phyloP scores from a whole-genome alignment of 495 filamentous ascomycete genomes.

The Daldinia loculata region DNA sequence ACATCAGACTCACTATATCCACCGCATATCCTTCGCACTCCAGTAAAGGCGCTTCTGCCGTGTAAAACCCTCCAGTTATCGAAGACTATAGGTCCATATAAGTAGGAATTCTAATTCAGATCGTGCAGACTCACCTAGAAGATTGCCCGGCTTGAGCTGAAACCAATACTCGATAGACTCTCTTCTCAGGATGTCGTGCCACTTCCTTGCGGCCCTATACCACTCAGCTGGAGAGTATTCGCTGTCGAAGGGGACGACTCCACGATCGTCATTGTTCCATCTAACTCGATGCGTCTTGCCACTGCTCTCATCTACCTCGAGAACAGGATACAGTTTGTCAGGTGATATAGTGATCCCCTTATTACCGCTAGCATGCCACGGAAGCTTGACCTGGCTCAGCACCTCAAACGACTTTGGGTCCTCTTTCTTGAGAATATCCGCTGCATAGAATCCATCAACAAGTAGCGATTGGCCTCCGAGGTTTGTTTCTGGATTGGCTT shows the following conservation, averaged over 20 bases:
- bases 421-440: slow-evolving; percentile 60
- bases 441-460: slow-evolving; percentile 84
- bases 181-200: slow-evolving; percentile 66
- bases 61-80: slow-evolving; percentile 97
- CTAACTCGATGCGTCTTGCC: slow-evolving; percentile 70
- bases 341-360: slow-evolving; percentile 80
- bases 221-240: slow-evolving; percentile 60
- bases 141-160: slow-evolving; percentile 78
- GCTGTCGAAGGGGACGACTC: slow-evolving; percentile 58
- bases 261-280: slow-evolving; percentile 93
- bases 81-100: slow-evolving; percentile 67
- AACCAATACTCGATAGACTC: slow-evolving; percentile 71
- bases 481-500: slow-evolving; percentile 13
- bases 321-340: slow-evolving; percentile 68
- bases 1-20: slow-evolving; percentile 74
- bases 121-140: slow-evolving; percentile 67
- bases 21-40: slow-evolving; percentile 86
- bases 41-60: slow-evolving; percentile 80
- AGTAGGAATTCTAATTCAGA: slow-evolving; percentile 13
- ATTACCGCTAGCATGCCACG: slow-evolving; percentile 86
- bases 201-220: slow-evolving; percentile 79
- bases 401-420: slow-evolving; percentile 59
- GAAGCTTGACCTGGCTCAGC: slow-evolving; percentile 63
- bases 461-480: slow-evolving; percentile 76
- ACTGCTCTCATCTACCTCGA: slow-evolving; percentile 61